Evolutionary conservation across 352 stramenopile species (phyloP).

Genomic region (Phytopythium ostracodes): DNA sequence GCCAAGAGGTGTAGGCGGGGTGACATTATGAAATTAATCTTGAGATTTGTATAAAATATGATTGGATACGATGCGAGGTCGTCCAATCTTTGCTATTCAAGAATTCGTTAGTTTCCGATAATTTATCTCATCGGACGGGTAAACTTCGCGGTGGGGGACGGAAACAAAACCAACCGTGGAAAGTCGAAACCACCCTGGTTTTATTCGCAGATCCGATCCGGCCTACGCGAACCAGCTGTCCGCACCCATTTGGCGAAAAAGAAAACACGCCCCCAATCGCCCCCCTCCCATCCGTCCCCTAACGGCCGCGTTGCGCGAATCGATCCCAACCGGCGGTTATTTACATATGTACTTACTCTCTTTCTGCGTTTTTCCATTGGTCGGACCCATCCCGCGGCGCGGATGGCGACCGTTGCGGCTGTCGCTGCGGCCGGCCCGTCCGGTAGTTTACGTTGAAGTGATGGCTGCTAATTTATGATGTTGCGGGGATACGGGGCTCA

Average conservation of each 20-base stretch:
- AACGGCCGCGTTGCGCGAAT: background rate
- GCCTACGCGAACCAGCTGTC: background rate
- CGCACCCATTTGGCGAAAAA: constrained; percentile 1
- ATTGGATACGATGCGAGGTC: background rate
- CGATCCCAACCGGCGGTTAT: background rate
- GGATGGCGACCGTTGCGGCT: background rate
- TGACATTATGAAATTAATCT: background rate
- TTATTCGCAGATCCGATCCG: background rate
- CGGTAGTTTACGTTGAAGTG: too few relatives aligned
- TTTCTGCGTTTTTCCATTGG: too few relatives aligned
- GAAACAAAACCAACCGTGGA: background rate
- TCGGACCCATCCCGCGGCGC: too few relatives aligned
- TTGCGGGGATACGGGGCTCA: too few relatives aligned
- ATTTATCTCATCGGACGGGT: background rate
- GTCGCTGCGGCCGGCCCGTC: too few relatives aligned
- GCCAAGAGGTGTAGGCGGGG: background rate
- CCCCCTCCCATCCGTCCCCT: too few relatives aligned
- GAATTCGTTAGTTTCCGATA: background rate
- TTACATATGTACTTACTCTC: background rate
- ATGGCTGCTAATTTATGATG: background rate
- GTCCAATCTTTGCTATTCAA: background rate
- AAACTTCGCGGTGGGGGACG: background rate
- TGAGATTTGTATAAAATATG: background rate
- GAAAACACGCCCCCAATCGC: background rate
- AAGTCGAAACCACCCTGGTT: background rate